phyloP scores from a whole-genome alignment of 2,329 filamentous ascomycete species.

The Madurella fahalii region DNA sequence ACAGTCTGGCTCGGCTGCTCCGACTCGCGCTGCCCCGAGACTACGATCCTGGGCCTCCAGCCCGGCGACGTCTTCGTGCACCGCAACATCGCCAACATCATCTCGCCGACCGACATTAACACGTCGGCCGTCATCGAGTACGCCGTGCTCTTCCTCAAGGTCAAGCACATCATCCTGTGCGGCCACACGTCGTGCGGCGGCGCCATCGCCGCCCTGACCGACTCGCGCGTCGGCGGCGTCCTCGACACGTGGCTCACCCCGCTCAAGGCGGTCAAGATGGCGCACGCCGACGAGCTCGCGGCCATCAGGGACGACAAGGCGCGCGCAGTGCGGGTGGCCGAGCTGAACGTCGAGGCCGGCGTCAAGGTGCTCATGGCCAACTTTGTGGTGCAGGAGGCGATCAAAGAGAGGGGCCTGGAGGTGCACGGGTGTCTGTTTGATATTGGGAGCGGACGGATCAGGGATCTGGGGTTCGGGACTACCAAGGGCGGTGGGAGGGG shows the following conservation, averaged over 20 bases:
- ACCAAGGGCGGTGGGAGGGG: slow-evolving; percentile 20
- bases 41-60: slow-evolving; percentile 70
- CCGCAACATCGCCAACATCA: slow-evolving; percentile 85
- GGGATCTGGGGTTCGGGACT: slow-evolving; percentile 45
- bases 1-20: slow-evolving; percentile 81
- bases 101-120: slow-evolving; percentile 71
- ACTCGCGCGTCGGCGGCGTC: slow-evolving; percentile 47
- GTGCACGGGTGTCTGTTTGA: slow-evolving; percentile 79
- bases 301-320: slow-evolving; percentile 50
- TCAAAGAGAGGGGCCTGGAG: slow-evolving; percentile 64
- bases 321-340: slow-evolving; percentile 60
- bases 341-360: slow-evolving; percentile 71
- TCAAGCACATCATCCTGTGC: slow-evolving; percentile 67
- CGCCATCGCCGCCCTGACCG: slow-evolving; percentile 54
- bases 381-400: slow-evolving; percentile 63
- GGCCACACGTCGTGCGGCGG: slow-evolving; percentile 66
- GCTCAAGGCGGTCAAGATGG: slow-evolving; percentile 41
- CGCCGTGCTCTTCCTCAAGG: slow-evolving; percentile 67
- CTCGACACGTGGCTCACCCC: slow-evolving; percentile 54
- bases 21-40: slow-evolving; percentile 81
- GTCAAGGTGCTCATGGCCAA: slow-evolving; percentile 66
- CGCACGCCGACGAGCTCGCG: slow-evolving; percentile 53
- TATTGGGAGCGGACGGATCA: slow-evolving; percentile 45
- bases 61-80: slow-evolving; percentile 86
- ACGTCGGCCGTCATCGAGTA: slow-evolving; percentile 74